Evolutionary conservation across 1,284 basidiomycete genomes (phyloP).

Genomic region (Fomitopsis schrenkii): DNA sequence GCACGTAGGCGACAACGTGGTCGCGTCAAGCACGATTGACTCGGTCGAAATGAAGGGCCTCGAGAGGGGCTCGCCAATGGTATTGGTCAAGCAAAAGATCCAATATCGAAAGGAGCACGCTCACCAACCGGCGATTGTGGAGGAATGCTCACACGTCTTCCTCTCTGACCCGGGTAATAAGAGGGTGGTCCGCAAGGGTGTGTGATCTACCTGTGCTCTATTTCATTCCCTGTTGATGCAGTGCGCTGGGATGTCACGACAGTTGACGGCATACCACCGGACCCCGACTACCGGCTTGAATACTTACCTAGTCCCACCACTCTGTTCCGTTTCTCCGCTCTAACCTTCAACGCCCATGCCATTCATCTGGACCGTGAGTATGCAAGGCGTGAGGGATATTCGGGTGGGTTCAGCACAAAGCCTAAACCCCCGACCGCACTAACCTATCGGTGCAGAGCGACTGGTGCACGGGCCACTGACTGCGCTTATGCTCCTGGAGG

Average conservation of each 20-base stretch:
- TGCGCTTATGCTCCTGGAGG: slow-evolving; percentile 72
- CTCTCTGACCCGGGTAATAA: slow-evolving; percentile 35
- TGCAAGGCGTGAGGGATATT: slow-evolving; percentile 69
- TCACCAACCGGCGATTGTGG: slow-evolving; percentile 46
- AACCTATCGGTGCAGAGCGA: slow-evolving; percentile 40
- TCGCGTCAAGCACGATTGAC: slow-evolving; percentile 46
- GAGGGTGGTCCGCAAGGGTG: slow-evolving; percentile 40
- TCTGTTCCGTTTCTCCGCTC: slow-evolving; percentile 80
- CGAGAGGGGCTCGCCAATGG: slow-evolving; percentile 54
- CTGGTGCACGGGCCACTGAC: slow-evolving; percentile 82
- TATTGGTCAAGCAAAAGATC: slow-evolving; percentile 75
- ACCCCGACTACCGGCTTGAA: slow-evolving; percentile 53
- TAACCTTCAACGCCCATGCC: slow-evolving; percentile 76
- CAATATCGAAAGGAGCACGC: slow-evolving; percentile 40
- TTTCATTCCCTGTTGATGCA: not conserved
- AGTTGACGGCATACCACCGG: slow-evolving; percentile 50
- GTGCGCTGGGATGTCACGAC: not conserved
- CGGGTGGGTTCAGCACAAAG: slow-evolving; percentile 39
- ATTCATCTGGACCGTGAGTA: slow-evolving; percentile 75
- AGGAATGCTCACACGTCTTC: slow-evolving; percentile 77
- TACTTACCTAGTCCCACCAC: slow-evolving; percentile 69
- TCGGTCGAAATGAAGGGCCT: slow-evolving; percentile 68
- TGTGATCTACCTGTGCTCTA: slow-evolving; percentile 10
- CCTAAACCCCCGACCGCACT: not conserved
- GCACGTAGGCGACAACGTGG: slow-evolving; percentile 50